These are phyloP conservation scores for Trichoderma atroviride DNA, from an alignment of 2,329 filamentous ascomycete species.

Conservation along the genomic window DNA sequence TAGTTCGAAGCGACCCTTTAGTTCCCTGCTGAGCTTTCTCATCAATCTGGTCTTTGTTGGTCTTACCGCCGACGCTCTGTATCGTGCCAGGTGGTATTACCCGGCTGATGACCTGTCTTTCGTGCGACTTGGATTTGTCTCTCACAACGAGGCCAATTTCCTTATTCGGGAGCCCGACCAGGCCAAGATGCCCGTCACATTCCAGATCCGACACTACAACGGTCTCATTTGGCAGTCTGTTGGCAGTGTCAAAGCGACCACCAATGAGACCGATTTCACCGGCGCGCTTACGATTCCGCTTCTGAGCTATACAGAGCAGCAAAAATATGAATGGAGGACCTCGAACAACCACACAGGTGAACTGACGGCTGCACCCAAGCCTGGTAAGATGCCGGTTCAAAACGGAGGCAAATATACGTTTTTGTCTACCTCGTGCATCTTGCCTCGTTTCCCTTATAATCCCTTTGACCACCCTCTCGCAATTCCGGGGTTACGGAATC, in stretches of 20 bases:
- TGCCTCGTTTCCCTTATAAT: slow-evolving; percentile 86
- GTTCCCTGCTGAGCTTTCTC: slow-evolving; percentile 68
- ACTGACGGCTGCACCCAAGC: slow-evolving; percentile 75
- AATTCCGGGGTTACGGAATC: slow-evolving; percentile 76
- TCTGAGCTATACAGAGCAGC: slow-evolving; percentile 66
- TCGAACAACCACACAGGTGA: slow-evolving; percentile 85
- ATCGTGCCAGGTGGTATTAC: slow-evolving; percentile 70
- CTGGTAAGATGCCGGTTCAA: slow-evolving; percentile 63
- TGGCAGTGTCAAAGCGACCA: slow-evolving; percentile 66
- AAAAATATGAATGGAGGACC: slow-evolving; percentile 78
- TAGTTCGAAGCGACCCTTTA: slow-evolving; percentile 66
- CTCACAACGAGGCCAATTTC: slow-evolving; percentile 75
- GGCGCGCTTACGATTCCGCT: slow-evolving; percentile 67
- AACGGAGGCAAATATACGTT: slow-evolving; percentile 80
- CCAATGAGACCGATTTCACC: slow-evolving; percentile 82
- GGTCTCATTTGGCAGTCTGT: slow-evolving; percentile 65
- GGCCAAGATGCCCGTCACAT: slow-evolving; percentile 71
- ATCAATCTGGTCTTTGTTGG: slow-evolving; percentile 72
- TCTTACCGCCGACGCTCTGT: slow-evolving; percentile 76
- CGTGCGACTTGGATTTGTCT: slow-evolving; percentile 84
- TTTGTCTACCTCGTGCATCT: slow-evolving; percentile 88
- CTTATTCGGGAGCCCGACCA: slow-evolving; percentile 83
- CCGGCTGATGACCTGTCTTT: slow-evolving; percentile 78
- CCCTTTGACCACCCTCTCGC: slow-evolving; percentile 80
- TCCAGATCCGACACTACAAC: slow-evolving; percentile 65